Base-by-base conservation (phyloP, 2,329 filamentous ascomycete species). In the Apiospora saccharicola region DNA sequence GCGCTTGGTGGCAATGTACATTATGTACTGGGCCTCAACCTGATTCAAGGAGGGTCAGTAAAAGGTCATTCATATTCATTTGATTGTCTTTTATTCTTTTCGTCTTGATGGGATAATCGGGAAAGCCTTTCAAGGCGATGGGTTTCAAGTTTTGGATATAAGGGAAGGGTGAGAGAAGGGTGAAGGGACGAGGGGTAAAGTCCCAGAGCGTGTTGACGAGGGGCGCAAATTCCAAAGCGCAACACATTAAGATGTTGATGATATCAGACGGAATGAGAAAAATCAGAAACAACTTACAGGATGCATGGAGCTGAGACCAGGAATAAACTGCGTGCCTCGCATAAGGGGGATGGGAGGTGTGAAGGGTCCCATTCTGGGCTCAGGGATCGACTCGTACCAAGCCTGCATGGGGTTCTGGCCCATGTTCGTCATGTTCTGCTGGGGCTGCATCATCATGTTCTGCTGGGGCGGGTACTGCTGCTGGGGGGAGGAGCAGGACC, bases 21-120 rank as follows among this genome's bases (percentile, higher is more conserved):
- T 49, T 16, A 49, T 37, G 67, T 69, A 69, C 67, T 47, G 26
- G 26, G 67, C 67, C n/a, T 69, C 44, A 26, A 69, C 44, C 26
- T 46, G 44, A 4, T 12, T 14, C 13, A 41, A n/a, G 34, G 7
- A 22, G 34, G 34, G 34, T 64, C 41, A 64, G 57, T 8, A 34
- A 37, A 8, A 22, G 4, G 1, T 7, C 3, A 8, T 10, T 22
- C 3, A 37, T 12, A 7, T 24, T 51, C n/a, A 19, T 61, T 61
- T 61, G 22, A 4, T 41, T 61, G 5, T 14, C 4, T 22, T 37
- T 61, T 14, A 5, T 47, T 10, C 41, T n/a, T 4, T 41, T 37
- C 16, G 8, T 5, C 13, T n/a, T 37, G 19, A 16, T 8, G 14
- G 43, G 1, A 44, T 44, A 34, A 4, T 57, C 24, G 57, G 7